Percentiles rank a stretch among this genome's conserved stretches.
Evolutionary conservation across 2,329 filamentous ascomycete genomes (phyloP).

Genomic region (Byssochlamys sp.): DNA sequence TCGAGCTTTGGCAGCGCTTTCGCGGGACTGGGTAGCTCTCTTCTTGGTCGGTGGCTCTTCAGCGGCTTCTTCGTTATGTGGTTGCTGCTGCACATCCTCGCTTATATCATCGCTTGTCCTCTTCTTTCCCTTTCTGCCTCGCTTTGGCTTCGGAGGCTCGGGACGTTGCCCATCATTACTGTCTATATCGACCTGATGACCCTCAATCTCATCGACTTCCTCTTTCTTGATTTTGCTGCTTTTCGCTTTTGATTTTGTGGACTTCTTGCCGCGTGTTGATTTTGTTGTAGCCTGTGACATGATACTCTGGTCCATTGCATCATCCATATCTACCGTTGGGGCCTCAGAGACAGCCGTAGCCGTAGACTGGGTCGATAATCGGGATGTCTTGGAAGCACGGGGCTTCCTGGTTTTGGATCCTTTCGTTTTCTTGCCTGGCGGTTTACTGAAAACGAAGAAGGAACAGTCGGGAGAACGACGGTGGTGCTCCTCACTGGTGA

Average conservation of each 20-base stretch:
- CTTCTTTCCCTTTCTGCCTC: conserved; percentile 46
- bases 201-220: conserved; percentile 36
- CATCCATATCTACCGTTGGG: conserved; percentile 33
- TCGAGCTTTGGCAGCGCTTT: conserved; percentile 38
- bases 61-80: conserved; percentile 9
- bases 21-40: conserved; percentile 44
- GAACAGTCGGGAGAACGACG: conserved; percentile 67
- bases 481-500: conserved; percentile 68
- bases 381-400: conserved; percentile 59
- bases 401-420: conserved; percentile 46
- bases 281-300: conserved; percentile 40
- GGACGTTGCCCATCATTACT: conserved; percentile 14
- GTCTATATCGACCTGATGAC: conserved; percentile 21
- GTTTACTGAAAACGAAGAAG: conserved; percentile 63
- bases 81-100: conserved; percentile 14
- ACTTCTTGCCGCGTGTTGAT: conserved; percentile 46
- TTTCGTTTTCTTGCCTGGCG: conserved; percentile 46
- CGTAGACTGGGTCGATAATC: conserved; percentile 47
- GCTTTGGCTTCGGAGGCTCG: conserved; percentile 28
- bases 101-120: conserved; percentile 50
- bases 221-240: conserved; percentile 29
- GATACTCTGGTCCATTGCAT: conserved; percentile 51
- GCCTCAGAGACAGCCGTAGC: conserved; percentile 37
- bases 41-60: conserved; percentile 47
- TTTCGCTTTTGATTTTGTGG: conserved; percentile 27